Percentiles rank a stretch among this genome's conserved stretches.
Conservation (phyloP, 192 early-diverging fungal species). For the Phycomyces blakesleeanus region DNA sequence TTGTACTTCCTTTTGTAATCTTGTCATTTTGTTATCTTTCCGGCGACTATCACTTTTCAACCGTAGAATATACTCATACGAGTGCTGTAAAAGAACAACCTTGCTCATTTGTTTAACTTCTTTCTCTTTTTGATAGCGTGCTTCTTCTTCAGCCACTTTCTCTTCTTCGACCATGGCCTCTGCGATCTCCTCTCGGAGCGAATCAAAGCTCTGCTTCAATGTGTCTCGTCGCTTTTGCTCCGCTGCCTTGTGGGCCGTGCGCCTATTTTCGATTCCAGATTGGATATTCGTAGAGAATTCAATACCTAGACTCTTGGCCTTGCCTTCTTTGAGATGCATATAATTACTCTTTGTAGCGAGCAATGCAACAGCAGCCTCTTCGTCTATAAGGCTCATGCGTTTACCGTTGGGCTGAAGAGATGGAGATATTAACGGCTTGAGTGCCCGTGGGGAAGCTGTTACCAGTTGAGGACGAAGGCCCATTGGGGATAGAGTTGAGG, state of each 20-base stretch:
- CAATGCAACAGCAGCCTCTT: constrained; percentile 26
- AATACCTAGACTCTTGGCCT: constrained; percentile 75
- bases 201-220: constrained; percentile 87
- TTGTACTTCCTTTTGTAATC: constrained; percentile 26
- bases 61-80: constrained; percentile 55
- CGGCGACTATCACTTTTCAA: constrained; percentile 42
- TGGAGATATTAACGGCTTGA: constrained; percentile 45
- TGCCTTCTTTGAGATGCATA: constrained; percentile 81
- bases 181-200: constrained; percentile 65
- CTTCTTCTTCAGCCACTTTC: background rate
- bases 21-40: constrained; percentile 31
- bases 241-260: constrained; percentile 88
- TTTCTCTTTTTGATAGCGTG: constrained; percentile 24
- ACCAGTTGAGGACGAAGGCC: constrained; percentile 22
- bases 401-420: constrained; percentile 45
- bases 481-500: constrained; percentile 14
- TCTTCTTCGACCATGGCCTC: constrained; percentile 47
- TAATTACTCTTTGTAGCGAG: constrained; percentile 66
- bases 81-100: constrained; percentile 72
- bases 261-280: constrained; percentile 74
- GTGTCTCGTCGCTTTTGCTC: constrained; percentile 95
- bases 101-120: constrained; percentile 82
- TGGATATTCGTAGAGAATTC: constrained; percentile 72
- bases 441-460: constrained; percentile 27
- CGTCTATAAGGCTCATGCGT: constrained; percentile 16